Conservation (phyloP, 106 monocot genomes). For the Dendrobium nobile region DNA sequence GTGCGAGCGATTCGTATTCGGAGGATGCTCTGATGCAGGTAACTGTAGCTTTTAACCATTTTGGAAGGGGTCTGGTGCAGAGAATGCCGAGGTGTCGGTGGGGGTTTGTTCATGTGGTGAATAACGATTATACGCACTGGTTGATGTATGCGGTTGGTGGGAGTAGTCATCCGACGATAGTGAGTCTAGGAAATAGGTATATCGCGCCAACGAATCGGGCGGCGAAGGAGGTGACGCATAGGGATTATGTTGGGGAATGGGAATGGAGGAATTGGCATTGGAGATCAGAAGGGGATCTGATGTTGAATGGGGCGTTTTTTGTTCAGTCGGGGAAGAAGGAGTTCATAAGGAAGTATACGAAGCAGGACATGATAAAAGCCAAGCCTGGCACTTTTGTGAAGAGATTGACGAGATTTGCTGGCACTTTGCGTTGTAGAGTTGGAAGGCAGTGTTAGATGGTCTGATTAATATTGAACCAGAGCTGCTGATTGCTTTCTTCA, state of each 20-base stretch:
- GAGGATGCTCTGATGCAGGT: constrained; percentile 42
- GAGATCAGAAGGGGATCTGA: constrained; percentile 37
- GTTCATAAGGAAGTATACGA: not conserved
- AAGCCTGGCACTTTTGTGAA: constrained; percentile 16
- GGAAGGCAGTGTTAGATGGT: constrained; percentile 6
- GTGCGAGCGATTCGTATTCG: constrained; percentile 22
- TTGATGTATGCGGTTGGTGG: constrained; percentile 57
- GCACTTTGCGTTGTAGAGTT: constrained; percentile 6
- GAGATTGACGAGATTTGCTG: constrained; percentile 18
- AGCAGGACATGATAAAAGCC: constrained; percentile 13
- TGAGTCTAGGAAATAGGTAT: constrained; percentile 59
- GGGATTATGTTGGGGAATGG: constrained; percentile 20
- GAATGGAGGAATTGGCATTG: constrained; percentile 49
- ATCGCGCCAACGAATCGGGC: constrained; percentile 28
- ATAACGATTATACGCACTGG: constrained; percentile 68
- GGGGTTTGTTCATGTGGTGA: constrained; percentile 68
- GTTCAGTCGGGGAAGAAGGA: constrained; percentile 15
- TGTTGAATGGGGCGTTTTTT: constrained; percentile 55
- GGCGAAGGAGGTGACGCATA: constrained; percentile 59
- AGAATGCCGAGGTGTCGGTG: constrained; percentile 49
- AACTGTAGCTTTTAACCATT: constrained; percentile 60
- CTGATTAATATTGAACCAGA: no score
- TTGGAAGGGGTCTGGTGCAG: constrained; percentile 38
- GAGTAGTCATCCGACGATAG: constrained; percentile 42
- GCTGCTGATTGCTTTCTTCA: no score